Percentiles rank a stretch among this genome's conserved stretches.
phyloP scores from a whole-genome alignment of 345 rosid genomes.

The Gossypium longicalyx region DNA sequence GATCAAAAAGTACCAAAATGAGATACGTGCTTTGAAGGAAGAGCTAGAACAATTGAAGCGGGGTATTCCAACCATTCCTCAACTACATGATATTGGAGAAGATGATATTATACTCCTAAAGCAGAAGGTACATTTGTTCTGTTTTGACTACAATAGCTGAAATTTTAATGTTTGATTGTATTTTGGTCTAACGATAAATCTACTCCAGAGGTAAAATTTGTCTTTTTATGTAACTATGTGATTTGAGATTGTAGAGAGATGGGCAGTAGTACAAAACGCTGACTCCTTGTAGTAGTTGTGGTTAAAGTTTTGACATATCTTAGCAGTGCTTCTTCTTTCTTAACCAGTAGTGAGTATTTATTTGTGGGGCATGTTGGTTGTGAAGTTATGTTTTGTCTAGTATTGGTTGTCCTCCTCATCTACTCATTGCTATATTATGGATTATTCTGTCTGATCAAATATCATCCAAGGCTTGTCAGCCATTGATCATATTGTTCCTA shows the following conservation, averaged over 20 bases:
- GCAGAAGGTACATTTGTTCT: conserved; percentile 61
- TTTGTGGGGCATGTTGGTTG: not conserved
- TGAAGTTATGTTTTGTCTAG: too few species aligned
- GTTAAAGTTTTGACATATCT: not conserved
- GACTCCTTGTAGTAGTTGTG: not conserved
- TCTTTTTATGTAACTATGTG: not conserved
- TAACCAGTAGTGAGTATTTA: not conserved
- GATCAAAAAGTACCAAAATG: conserved; percentile 93
- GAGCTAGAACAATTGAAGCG: conserved; percentile 88
- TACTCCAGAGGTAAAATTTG: not conserved
- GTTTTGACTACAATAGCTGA: not conserved
- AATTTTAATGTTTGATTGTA: not conserved
- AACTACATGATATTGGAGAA: conserved; percentile 52
- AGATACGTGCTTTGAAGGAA: conserved; percentile 83
- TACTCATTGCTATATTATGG: not conserved
- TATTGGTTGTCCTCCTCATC: too few species aligned
- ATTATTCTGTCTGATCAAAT: not conserved
- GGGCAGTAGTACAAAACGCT: not conserved
- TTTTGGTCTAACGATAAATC: conserved; percentile 6
- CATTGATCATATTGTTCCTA: not conserved
- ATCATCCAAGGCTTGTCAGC: not conserved
- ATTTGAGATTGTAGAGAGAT: not conserved
- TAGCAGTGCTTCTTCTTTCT: not conserved
- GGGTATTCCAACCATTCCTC: conserved; percentile 74
- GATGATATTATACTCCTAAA: conserved; percentile 82